Evolutionary conservation across 2,329 filamentous ascomycete genomes (phyloP), one percentile per base, ranked within the genome.

Genomic region (Didymella lethalis): DNA sequence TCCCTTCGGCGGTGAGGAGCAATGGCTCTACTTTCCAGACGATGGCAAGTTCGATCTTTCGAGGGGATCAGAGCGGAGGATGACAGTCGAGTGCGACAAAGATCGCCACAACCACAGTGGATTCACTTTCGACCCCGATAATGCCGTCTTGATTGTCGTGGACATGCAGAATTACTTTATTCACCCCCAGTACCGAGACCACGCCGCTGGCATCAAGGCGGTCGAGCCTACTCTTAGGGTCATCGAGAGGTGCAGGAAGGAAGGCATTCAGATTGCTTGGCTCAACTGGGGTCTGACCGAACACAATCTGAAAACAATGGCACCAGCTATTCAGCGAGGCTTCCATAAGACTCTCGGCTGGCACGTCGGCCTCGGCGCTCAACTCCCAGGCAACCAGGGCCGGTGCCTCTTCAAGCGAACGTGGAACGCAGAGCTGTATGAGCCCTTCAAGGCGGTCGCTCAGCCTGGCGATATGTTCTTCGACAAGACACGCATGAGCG

Each of bases 121-220:
- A 41, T 76, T 78, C 66, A 70, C 77, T 60, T 77, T 80, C 54
- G 76, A 79, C 62, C 78, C 78, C 6, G 72, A 69, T 50, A 75
- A 68, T 34, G 75, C 78, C 1, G 68, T 78, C 26, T 63, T 80
- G 29, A 73, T 80, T 28, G 67, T 80, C 31, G 73, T 80, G 51
- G 78, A 80, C 64, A 80, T 80, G 77, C 78, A 80, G 55, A 80
- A 79, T 64, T 79, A 79, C 66, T 80, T 80, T 62, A 64, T 80
- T 45, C 65, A 75, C 45, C 70, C 71, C 4, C 59, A 68, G 7
- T 72, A 73, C 53, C 69, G 68, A 32, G 59, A 74, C 38, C 72
- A 75, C 46, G 62, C 65, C 2, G 67, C 69, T 51, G 69, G 71
- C 4, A 53, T 72, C n/a, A 67, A 67, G 12, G 66, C 77, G 16